These are phyloP conservation scores for Xylaria sp. DNA, from an alignment of 495 filamentous ascomycete genomes.

Conservation along the genomic window DNA sequence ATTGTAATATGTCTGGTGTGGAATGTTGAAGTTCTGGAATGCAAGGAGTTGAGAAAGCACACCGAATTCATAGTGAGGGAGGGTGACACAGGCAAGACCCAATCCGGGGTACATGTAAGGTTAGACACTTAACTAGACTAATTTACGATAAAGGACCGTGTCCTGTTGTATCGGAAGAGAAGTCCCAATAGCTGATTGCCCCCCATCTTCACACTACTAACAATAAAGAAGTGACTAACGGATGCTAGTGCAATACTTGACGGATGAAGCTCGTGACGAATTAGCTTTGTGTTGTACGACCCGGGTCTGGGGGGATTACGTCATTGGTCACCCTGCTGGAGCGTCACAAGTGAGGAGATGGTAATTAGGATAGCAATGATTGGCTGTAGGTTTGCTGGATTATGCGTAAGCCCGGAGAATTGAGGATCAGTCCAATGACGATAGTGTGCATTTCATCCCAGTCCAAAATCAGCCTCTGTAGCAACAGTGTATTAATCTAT, in stretches of 20 bases:
- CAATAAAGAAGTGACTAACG: conserved; percentile 1
- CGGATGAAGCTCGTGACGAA: not conserved
- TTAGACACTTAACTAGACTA: not conserved
- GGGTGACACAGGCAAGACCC: conserved; percentile 2
- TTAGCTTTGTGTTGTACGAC: not conserved
- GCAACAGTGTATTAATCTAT: not conserved
- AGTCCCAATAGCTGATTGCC: not conserved
- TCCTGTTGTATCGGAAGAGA: not conserved
- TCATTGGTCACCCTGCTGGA: not conserved
- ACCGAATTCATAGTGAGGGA: not conserved
- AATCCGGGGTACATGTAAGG: not conserved
- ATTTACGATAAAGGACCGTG: not conserved
- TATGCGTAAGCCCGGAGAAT: not conserved
- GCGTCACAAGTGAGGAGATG: not conserved
- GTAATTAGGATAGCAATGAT: conserved; percentile 2
- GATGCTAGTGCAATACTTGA: conserved; percentile 2
- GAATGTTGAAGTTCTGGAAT: conserved; percentile 1
- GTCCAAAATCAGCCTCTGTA: not conserved
- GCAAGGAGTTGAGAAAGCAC: not conserved
- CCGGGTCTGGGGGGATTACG: conserved; percentile 2
- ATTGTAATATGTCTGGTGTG: not conserved
- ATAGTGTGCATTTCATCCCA: not conserved
- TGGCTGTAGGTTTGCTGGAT: conserved; percentile 2
- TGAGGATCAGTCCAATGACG: not conserved
- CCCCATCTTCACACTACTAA: not conserved